Evolutionary conservation across 345 rosid species (phyloP), one percentile per base, ranked within the genome.

Genomic region (Dovyalis caffra): DNA sequence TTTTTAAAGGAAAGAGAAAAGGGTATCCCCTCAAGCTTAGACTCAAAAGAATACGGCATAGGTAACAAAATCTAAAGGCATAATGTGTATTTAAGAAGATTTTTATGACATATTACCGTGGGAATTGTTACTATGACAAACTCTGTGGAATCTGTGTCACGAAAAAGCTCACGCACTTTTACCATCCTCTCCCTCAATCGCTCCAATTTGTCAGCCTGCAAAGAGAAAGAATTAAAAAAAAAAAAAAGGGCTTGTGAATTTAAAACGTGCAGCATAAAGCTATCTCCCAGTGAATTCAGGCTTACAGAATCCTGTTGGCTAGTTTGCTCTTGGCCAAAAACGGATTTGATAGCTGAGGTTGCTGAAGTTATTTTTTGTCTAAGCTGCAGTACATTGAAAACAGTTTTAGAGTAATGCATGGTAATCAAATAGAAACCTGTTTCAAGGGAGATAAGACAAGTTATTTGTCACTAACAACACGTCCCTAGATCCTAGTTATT

Each of bases 91-190:
- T 26, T 20, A 66, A 32, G 45, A 11, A 67, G 20, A 68, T 29
- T 66, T 51, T 58, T 49, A 5, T 2, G 56, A 75, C 28, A 33
- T 56, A 76, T 79, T 90, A 95, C 98, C 85, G 97, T 88, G 32
- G 99, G 99, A 74, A 93, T 95, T 71, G 99, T 95, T 37, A 95
- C 97, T 70, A 95, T 91, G 72, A 95, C 93, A 62, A 95, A 95
- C 73, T 95, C 98, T 10, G 99, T 95, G 37, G 99, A 87, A 66
- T 95, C 92, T 6, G 87, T 80, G 84, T 93, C 92, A 69, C 91
- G 97, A 33, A 95, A 95, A 75, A 95, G 99, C 68, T 95, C 99
- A 5, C 97, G 87, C 72, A 95, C 99, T 93, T 95, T 93, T 71
- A 95, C 75, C 99, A 95, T 95, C 83, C 97, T 93, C 66, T 95